Base-by-base conservation (phyloP, 176 grass and related monocot species). In the Elaeis guineensis region DNA sequence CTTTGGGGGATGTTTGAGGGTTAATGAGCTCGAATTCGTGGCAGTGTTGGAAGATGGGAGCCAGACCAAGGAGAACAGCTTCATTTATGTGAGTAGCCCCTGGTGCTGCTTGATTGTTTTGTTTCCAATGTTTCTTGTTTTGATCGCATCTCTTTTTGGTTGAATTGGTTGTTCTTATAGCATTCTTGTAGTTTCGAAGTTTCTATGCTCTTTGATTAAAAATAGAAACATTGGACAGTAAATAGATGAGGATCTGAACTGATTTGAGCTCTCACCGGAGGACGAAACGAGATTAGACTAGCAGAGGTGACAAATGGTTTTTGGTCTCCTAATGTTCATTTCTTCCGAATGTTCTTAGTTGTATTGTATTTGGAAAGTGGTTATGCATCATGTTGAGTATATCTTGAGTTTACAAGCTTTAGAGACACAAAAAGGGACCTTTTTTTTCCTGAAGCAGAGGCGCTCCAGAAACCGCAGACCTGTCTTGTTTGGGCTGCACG, bases 11-110 rank as follows among this genome's bases (percentile, higher is more conserved):
- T 17, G 20, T 21, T 55, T 39, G 15, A 17, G 54, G 76, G 74
- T 75, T 85, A 60, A 57, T 26, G 53, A 19, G 29, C 0, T 73
- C 25, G 24, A 4, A 16, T 73, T 87, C 72, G 4, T 2, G 21
- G 69, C 81, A 97, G 93, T 97, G 55, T 8, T 97, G 77, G 79
- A 86, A 51, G 87, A 85, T n/a, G 75, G 71, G 16, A 90, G 64
- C 63, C 82, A 85, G 78, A 85, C 59, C 25, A 86, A 79, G 77
- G 86, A 95, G 60, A 85, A 90, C 59, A 77, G 84, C 73, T 92
- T 75, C 84, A 97, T 97, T 29, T 97, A 83, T 21, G 93, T 92
- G 52, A 85, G 78, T 59, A 1, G 18, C 12, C 16, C 59, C 19
- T 50, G 7, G 64, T 50, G 12, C 53, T n/a, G 18, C 21, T 69